Conservation (phyloP, 345 rosid genomes). For the Brassica incana region DNA sequence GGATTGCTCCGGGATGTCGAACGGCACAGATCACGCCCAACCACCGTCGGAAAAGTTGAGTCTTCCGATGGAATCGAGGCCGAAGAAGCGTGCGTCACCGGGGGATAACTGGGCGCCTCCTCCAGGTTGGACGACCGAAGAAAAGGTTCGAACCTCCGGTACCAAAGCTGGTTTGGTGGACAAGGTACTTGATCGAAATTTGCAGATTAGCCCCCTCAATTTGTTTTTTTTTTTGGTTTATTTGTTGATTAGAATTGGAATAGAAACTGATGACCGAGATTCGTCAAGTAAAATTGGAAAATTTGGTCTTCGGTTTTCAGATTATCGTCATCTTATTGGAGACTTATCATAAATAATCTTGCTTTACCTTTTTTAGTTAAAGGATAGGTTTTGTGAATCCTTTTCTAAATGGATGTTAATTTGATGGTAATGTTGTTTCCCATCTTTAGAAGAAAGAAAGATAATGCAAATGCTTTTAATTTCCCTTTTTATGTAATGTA, state of each 20-base stretch:
- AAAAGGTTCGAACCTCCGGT: constrained; percentile 62
- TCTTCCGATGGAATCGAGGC: constrained; percentile 17
- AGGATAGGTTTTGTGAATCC: background rate
- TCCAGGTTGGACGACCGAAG: constrained; percentile 71
- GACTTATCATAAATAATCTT: background rate
- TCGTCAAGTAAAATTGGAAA: background rate
- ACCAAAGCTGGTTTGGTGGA: constrained; percentile 68
- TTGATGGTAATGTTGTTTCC: background rate
- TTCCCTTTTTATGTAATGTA: constrained; percentile 2
- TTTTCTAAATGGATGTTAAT: background rate
- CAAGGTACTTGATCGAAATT: constrained; percentile 44
- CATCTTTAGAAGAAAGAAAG: background rate
- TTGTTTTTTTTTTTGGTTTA: background rate
- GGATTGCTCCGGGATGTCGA: constrained; percentile 6
- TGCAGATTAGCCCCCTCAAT: background rate
- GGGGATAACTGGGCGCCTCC: constrained; percentile 56
- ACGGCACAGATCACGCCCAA: constrained; percentile 25
- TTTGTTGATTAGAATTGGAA: background rate
- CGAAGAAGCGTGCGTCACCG: constrained; percentile 25
- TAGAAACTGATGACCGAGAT: background rate
- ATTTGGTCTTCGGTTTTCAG: background rate
- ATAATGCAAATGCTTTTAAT: background rate
- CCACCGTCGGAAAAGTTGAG: constrained; percentile 12
- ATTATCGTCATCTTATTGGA: no score
- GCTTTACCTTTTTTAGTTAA: background rate